Evolutionary conservation across 179 eudicot species (phyloP).

Genomic region (Beta corolliflora): DNA sequence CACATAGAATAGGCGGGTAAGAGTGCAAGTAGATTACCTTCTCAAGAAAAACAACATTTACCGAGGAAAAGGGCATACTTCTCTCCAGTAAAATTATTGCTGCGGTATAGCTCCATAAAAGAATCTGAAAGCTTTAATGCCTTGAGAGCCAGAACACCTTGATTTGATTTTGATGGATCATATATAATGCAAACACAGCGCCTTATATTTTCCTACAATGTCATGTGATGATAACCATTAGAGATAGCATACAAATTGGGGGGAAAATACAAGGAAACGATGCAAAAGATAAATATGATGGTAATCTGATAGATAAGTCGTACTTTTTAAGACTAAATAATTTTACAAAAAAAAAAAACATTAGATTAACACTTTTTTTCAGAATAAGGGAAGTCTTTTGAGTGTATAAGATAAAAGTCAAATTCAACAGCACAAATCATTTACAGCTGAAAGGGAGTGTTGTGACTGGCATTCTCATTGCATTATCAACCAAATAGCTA

Average conservation of each 20-base stretch:
- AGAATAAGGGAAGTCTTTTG: background rate
- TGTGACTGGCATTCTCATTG: background rate
- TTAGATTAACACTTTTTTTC: too few relatives aligned
- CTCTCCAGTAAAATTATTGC: slow-evolving; percentile 87
- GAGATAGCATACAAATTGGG: background rate
- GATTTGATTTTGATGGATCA: slow-evolving; percentile 95
- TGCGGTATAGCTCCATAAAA: slow-evolving; percentile 94
- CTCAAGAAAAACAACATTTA: background rate
- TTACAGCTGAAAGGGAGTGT: background rate
- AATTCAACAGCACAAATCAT: background rate
- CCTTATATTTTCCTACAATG: slow-evolving; percentile 84
- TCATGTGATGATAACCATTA: slow-evolving; percentile 14
- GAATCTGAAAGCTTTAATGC: slow-evolving; percentile 96
- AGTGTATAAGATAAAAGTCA: background rate
- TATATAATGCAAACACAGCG: slow-evolving; percentile 97
- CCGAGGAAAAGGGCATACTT: slow-evolving; percentile 51
- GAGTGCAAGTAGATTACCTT: background rate
- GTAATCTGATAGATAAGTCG: background rate
- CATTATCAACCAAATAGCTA: background rate
- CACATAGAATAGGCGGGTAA: slow-evolving; percentile 26
- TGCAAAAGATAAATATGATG: background rate
- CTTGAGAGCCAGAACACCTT: slow-evolving; percentile 92
- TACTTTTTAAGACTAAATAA: background rate
- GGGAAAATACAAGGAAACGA: background rate
- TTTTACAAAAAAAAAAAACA: background rate